Percentiles rank a stretch among this genome's conserved stretches.
Conservation (phyloP, 768 basidiomycete species). For the Suillus ampliporus region DNA sequence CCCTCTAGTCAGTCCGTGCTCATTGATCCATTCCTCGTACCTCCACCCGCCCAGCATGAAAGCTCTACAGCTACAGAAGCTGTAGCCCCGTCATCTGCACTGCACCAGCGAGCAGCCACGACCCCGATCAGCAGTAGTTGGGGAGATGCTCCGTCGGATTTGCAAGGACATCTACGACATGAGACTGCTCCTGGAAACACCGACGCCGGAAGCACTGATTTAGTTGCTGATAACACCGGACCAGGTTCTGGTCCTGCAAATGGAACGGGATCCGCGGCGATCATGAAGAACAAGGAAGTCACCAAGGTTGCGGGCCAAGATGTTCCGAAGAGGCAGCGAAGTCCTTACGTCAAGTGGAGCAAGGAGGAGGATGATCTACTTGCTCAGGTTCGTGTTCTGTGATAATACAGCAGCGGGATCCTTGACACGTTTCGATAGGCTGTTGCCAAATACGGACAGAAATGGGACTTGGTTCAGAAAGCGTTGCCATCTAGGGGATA, state of each 20-base stretch:
- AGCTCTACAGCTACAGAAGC: neutral
- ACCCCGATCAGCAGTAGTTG: slow-evolving; percentile 8
- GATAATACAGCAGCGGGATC: neutral
- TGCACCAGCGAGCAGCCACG: slow-evolving; percentile 1
- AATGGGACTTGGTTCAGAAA: slow-evolving; percentile 48
- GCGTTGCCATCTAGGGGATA: slow-evolving; percentile 46
- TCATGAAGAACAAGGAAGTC: slow-evolving; percentile 27
- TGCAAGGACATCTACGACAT: slow-evolving; percentile 9
- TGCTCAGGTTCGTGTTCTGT: slow-evolving; percentile 36
- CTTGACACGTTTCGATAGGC: slow-evolving; percentile 31
- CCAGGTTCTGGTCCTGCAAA: neutral
- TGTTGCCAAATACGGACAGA: slow-evolving; percentile 45
- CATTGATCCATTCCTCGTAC: slow-evolving; percentile 1
- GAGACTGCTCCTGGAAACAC: slow-evolving; percentile 15
- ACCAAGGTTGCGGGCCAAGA: slow-evolving; percentile 38
- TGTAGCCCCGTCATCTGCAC: neutral
- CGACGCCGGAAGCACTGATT: slow-evolving; percentile 2
- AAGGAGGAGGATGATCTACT: slow-evolving; percentile 49
- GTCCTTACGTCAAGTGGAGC: slow-evolving; percentile 49
- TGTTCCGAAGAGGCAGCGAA: slow-evolving; percentile 40
- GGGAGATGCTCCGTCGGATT: slow-evolving; percentile 13
- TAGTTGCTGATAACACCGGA: slow-evolving; percentile 5
- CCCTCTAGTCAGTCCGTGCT: neutral
- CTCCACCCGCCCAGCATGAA: neutral
- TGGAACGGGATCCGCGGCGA: slow-evolving; percentile 4